These are phyloP conservation scores for Rutstroemia sp. DNA, from an alignment of 2,329 filamentous ascomycete species.

Conservation along the genomic window DNA sequence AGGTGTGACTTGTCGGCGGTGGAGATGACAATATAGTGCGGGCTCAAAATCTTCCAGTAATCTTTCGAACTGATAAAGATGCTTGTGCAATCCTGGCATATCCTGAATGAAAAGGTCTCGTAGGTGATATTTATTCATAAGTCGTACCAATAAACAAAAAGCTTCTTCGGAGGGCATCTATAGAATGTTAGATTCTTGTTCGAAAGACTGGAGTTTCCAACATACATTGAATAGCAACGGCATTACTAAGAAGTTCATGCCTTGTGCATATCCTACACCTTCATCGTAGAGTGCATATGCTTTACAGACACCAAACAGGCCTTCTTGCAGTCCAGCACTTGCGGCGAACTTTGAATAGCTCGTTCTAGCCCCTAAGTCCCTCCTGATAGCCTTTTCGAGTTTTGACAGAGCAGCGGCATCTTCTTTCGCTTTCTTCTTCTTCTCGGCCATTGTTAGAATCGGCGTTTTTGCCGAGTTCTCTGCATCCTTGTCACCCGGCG, in stretches of 20 bases:
- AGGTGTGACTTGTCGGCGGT: conserved; percentile 77
- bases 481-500: conserved; percentile 51
- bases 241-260: conserved; percentile 98
- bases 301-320: conserved; percentile 92
- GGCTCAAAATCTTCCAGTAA: conserved; percentile 91
- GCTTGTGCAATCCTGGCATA: conserved; percentile 92
- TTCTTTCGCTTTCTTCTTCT: conserved; percentile 72
- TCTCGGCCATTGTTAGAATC: conserved; percentile 55
- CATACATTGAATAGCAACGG: conserved; percentile 86
- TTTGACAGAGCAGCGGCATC: conserved; percentile 67
- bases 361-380: conserved; percentile 84
- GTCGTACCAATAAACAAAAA: conserved; percentile 81
- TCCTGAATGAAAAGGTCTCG: conserved; percentile 90
- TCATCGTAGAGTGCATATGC: conserved; percentile 95
- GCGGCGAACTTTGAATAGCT: conserved; percentile 96
- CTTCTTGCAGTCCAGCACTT: conserved; percentile 84
- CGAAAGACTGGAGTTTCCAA: conserved; percentile 6
- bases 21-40: conserved; percentile 88
- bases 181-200: conserved; percentile 20
- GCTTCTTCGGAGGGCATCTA: conserved; percentile 96
- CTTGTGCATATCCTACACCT: conserved; percentile 90
- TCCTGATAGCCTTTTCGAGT: conserved; percentile 84
- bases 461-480: conserved; percentile 62
- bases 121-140: conserved; percentile 95
- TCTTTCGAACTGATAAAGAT: conserved; percentile 91